Evolutionary conservation across 164 flowering plant genomes (phyloP).

Genomic region (Aristolochia contorta): DNA sequence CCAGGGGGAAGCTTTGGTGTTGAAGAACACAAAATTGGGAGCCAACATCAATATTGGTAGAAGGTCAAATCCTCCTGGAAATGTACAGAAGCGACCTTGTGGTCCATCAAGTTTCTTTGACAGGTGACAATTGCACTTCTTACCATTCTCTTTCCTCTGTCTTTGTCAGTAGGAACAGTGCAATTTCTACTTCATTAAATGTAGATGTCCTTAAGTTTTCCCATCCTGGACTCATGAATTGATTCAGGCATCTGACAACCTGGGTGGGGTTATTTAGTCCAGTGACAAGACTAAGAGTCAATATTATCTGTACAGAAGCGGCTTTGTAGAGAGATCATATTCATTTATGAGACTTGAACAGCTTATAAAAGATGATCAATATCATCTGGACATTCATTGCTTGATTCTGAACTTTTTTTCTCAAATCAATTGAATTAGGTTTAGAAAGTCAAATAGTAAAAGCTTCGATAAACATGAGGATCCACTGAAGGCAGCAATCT

Average conservation of each 20-base stretch:
- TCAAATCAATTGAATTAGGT: slow-evolving; percentile 32
- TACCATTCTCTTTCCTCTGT: no score
- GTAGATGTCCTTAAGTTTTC: no score
- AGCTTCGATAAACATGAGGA: slow-evolving; percentile 26
- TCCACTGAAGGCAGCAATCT: slow-evolving; percentile 26
- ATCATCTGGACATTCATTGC: background rate
- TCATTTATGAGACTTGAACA: background rate
- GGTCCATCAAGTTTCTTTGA: slow-evolving; percentile 59
- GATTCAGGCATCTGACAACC: no score
- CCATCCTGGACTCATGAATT: no score
- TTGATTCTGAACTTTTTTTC: background rate
- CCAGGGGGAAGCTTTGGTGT: slow-evolving; percentile 9
- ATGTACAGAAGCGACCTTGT: slow-evolving; percentile 30
- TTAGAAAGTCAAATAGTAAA: slow-evolving; percentile 39
- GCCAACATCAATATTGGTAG: slow-evolving; percentile 12
- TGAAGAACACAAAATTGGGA: slow-evolving; percentile 13
- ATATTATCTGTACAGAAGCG: no score
- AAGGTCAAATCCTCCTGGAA: slow-evolving; percentile 25
- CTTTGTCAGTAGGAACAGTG: no score
- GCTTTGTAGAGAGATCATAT: no score
- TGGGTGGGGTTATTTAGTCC: no score
- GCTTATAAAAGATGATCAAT: no score
- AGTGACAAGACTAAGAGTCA: no score
- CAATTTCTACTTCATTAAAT: no score
- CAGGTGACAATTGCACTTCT: slow-evolving; percentile 32